Evolutionary conservation across 495 filamentous ascomycete genomes (phyloP), one percentile per base, ranked within the genome.

Genomic region (Xylaria palmicola): DNA sequence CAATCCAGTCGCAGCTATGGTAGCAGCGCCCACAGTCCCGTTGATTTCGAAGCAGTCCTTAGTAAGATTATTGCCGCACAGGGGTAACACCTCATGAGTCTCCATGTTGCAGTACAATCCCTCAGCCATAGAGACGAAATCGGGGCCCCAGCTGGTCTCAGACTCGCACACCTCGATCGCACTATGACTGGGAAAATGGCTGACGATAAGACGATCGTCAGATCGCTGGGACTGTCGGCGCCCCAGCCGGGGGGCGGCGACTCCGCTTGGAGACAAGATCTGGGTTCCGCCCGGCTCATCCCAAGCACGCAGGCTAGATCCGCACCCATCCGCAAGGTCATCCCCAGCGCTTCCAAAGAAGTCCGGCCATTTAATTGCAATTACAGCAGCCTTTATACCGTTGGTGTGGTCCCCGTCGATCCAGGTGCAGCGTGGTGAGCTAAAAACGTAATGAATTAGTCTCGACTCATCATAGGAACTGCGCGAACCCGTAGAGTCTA

Each of bases 41-140:
- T 44, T 20, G 19, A 44, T 15, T 15, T 20, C 40, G 17, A 44
- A 17, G 40, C 40, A 44, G 19, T 17, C 40, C 5, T 17, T 20
- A 5, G 12, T 20, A 15, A 44, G 6, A 6, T 5, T 15, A 44
- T 44, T 17, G 13, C n/a, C 40, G n/a, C 40, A 44, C 6, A 48
- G 29, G 17, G 26, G 40, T 10, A 20, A 10, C n/a, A 36, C 17
- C 36, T 54, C 50, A 17, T 32, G 50, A 27, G 50, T 51, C 29
- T 51, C 50, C 59, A 62, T 62, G 43, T 62, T 48, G 34, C 59
- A 62, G 27, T 56, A 62, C 4, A 62, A 12, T 7, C 59, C 59
- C 51, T 62, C 59, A 17, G 22, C 34, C 3, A 56, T 40, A 6
- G 59, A 62, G 27, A 62, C 52, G 41, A 62, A 62, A 22, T 62